These are phyloP conservation scores for Phytopythium ostracodes DNA, from an alignment of 352 stramenopile genomes.

Conservation along the genomic window DNA sequence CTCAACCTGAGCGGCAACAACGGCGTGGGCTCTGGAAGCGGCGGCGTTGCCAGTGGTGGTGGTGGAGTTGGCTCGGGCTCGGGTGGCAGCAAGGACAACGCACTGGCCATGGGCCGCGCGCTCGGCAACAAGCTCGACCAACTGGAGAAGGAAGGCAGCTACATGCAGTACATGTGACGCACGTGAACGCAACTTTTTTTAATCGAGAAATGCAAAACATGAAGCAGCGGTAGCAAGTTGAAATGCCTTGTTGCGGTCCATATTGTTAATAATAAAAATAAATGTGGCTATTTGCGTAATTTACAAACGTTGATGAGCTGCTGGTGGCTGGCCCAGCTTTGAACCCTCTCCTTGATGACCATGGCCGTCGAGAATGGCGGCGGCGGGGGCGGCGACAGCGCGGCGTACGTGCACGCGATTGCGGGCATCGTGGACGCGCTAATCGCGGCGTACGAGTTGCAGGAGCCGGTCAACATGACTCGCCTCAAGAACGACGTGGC, in stretches of 20 bases:
- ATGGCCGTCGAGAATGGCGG: not conserved
- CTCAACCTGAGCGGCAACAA: slow-evolving; percentile 20
- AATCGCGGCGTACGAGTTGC: slow-evolving; percentile 88
- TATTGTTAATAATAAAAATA: not conserved
- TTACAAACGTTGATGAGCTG: not conserved
- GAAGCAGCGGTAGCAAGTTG: too few relatives aligned
- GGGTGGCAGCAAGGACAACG: slow-evolving; percentile 7
- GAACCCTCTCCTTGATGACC: not conserved
- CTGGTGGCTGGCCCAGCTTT: not conserved
- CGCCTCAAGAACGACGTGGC: slow-evolving; percentile 90
- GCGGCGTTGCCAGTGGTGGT: slow-evolving; percentile 10
- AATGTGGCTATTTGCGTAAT: not conserved
- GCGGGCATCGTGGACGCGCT: slow-evolving; percentile 90
- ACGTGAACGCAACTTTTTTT: slow-evolving; percentile 4
- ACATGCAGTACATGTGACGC: slow-evolving; percentile 39
- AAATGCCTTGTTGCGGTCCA: too few relatives aligned
- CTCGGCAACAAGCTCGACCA: slow-evolving; percentile 75
- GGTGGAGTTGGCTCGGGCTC: not conserved
- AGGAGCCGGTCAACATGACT: slow-evolving; percentile 92
- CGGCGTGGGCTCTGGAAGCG: slow-evolving; percentile 3
- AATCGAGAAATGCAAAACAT: too few relatives aligned
- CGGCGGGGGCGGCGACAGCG: slow-evolving; percentile 6
- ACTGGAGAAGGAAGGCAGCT: slow-evolving; percentile 63
- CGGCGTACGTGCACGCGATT: slow-evolving; percentile 80
- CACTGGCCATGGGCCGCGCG: slow-evolving; percentile 22